A percentile compares a stretch with the other conserved stretches of the same genome.
Evolutionary conservation across 306 rosid species (phyloP).

Genomic region (Inga oerstediana): DNA sequence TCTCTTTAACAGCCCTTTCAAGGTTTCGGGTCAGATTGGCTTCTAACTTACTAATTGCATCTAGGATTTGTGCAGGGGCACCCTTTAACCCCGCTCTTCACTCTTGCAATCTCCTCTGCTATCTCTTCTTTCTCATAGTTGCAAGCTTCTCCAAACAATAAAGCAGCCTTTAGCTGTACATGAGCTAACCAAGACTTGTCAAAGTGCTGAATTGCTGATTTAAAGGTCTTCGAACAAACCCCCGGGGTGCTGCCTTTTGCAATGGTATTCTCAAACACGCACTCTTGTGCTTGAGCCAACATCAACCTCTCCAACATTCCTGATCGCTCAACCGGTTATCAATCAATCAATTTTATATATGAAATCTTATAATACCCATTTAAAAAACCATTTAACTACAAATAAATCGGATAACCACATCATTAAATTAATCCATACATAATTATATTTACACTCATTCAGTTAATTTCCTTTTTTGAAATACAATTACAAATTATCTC

Average conservation of each 20-base stretch:
- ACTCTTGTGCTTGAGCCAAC: conserved; percentile 99
- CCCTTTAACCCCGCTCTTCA: conserved; percentile 75
- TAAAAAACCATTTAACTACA: too few relatives aligned
- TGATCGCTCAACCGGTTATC: conserved; percentile 63
- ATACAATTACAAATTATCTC: too few relatives aligned
- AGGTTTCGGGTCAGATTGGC: conserved; percentile 71
- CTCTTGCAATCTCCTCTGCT: conserved; percentile 90
- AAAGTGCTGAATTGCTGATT: conserved; percentile 91
- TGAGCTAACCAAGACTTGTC: conserved; percentile 89
- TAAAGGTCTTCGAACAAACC: conserved; percentile 93
- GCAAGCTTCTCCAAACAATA: conserved; percentile 87
- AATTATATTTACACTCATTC: too few relatives aligned
- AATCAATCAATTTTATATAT: too few relatives aligned
- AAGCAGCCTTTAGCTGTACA: conserved; percentile 82
- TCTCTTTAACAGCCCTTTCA: conserved; percentile 96
- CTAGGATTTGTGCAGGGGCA: conserved; percentile 85
- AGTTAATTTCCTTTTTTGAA: too few relatives aligned
- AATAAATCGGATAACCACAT: too few relatives aligned
- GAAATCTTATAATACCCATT: too few relatives aligned
- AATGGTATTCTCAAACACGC: conserved; percentile 88
- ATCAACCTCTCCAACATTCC: conserved; percentile 95
- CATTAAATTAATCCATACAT: too few relatives aligned
- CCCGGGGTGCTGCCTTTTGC: conserved; percentile 96
- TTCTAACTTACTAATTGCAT: conserved; percentile 81
- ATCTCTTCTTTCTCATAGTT: conserved; percentile 83